Conservation (phyloP, 768 basidiomycete species). For the Antrodiella citrinella region DNA sequence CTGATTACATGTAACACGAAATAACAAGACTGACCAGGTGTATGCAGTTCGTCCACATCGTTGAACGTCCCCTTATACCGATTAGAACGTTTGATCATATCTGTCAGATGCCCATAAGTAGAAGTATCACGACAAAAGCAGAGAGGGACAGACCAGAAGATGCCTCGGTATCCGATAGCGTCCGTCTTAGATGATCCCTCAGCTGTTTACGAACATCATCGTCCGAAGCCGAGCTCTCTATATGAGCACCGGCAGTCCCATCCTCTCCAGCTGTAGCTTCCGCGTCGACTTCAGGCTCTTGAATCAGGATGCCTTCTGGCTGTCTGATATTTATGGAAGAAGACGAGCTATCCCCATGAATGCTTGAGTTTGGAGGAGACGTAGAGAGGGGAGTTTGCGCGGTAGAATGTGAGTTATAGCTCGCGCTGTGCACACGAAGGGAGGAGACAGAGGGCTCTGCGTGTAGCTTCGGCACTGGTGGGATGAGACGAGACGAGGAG, state of each 20-base stretch:
- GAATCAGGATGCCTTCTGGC: constrained; percentile 58
- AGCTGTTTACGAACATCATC: constrained; percentile 57
- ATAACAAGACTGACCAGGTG: not conserved
- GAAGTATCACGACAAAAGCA: no score
- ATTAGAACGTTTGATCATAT: no score
- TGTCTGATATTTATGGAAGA: constrained; percentile 62
- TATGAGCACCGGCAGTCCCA: constrained; percentile 36
- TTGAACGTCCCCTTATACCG: constrained; percentile 3
- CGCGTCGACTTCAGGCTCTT: constrained; percentile 58
- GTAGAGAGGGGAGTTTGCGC: constrained; percentile 10
- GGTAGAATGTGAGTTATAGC: constrained; percentile 25
- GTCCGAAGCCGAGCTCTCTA: constrained; percentile 33
- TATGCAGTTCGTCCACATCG: constrained; percentile 11
- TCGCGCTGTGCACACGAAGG: constrained; percentile 48
- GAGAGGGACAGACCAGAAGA: not conserved
- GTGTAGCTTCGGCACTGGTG: constrained; percentile 34
- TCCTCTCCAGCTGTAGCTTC: constrained; percentile 50
- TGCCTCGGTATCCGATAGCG: constrained; percentile 37
- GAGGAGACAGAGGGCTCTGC: constrained; percentile 50
- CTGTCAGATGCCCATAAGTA: no score
- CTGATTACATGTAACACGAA: not conserved
- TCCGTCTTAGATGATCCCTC: constrained; percentile 65
- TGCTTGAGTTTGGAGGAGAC: constrained; percentile 7
- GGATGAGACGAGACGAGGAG: constrained; percentile 46
- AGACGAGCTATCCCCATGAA: constrained; percentile 32